Base-by-base conservation (phyloP, 73 alveolate species). In the Effrenium voratum region DNA sequence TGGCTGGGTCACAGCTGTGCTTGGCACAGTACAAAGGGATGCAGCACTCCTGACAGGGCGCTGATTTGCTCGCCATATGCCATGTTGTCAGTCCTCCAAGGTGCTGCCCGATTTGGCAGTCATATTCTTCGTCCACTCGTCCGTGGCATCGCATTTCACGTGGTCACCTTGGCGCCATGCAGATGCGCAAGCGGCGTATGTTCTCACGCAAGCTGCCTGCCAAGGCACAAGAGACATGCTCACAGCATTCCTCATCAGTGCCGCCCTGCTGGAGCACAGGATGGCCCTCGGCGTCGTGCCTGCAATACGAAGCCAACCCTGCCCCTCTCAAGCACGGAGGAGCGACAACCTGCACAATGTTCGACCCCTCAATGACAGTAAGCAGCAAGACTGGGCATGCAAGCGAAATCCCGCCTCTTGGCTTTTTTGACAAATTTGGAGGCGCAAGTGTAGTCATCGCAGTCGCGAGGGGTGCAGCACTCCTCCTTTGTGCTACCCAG, bases 401-500 rank as follows among this genome's bases (percentile, higher is more conserved):
- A 13, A 55, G 10, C 30, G 22, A 13, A 55, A 22, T 55, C 10
- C 36, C 12, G 84, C 95, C 73, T 63, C 47, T 88, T 38, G 28
- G 84, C 38, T 50, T 88, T 75, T 47, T 88, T 88, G 70, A 75
- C 95, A 32, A 40, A 63, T 72, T 66, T 88, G 49, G 68, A 70
- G 68, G 70, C 32, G 80, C 95, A 88, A 19, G 41, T 60, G 95
- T 63, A 88, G 52, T 88, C 95, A 49, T 88, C 95, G 55, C 95
- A 88, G 41, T 88, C 95, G 30, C 52, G 77, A 8, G 95, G 95
- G 40, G 41, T 30, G 41, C 95, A 88, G 85, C 95, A 88, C 85
- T 88, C 86, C 41, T 66, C 85, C 45, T 63, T 44, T 70, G 95
- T 88, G 95, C 95, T 88, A n/a, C 95, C 85, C 84, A 88, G n/a